A percentile compares a stretch with the other conserved stretches of the same genome.
phyloP scores from a whole-genome alignment of 345 rosid species.

The Syzygium grande region DNA sequence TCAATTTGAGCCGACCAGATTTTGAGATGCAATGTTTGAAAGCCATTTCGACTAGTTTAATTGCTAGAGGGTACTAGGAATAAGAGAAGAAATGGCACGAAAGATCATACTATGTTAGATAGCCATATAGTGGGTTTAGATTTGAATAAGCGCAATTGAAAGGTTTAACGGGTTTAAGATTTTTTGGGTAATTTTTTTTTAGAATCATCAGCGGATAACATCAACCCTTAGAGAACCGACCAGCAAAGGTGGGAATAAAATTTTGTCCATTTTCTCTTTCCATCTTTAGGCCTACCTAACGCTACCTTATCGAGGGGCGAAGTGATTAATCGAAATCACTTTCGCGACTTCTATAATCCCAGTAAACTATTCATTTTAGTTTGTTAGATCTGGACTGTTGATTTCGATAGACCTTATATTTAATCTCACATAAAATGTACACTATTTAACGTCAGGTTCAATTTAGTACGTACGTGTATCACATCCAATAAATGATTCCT shows the following conservation, averaged over 20 bases:
- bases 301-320: neutral
- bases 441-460: neutral
- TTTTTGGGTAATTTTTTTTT: neutral
- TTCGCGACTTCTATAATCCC: neutral
- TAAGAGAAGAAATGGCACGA: fast-evolving
- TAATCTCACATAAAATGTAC: neutral
- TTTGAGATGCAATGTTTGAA: no score
- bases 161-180: no score
- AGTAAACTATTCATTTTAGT: neutral
- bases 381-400: neutral
- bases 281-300: neutral
- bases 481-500: neutral
- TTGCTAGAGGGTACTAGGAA: no score
- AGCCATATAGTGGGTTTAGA: neutral
- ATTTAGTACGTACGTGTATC: neutral
- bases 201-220: neutral
- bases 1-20: no score
- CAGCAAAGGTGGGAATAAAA: neutral
- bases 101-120: neutral
- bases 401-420: neutral
- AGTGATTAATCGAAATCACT: neutral
- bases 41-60: no score
- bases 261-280: neutral
- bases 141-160: no score
- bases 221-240: neutral